A percentile compares a stretch with the other conserved stretches of the same genome.
Evolutionary conservation across 805 yeast genomes (phyloP).

Genomic region (Saccharomycopsis sp.): DNA sequence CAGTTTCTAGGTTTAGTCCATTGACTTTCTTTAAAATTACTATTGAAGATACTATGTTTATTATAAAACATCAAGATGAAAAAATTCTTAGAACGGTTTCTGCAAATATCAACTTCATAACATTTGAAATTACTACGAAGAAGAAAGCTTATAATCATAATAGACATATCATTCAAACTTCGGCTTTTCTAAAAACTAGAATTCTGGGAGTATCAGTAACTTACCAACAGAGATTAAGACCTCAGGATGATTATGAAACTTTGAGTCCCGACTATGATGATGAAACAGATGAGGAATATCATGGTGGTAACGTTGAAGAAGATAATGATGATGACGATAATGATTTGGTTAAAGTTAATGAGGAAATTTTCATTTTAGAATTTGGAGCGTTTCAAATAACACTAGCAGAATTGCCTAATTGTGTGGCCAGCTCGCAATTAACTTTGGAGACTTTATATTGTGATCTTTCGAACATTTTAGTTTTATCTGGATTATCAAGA

Average conservation of each 20-base stretch:
- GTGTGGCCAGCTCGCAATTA: constrained; percentile 17
- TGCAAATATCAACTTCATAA: constrained; percentile 10
- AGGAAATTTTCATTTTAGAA: constrained; percentile 12
- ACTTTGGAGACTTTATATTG: constrained; percentile 21
- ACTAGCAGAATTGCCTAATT: constrained; percentile 21
- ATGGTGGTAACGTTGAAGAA: not conserved
- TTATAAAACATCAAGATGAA: constrained; percentile 24
- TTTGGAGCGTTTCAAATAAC: constrained; percentile 3
- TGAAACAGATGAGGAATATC: no score
- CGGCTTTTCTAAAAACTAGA: constrained; percentile 20
- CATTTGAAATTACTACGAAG: constrained; percentile 9
- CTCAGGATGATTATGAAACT: not conserved
- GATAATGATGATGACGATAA: not conserved
- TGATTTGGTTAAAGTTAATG: not conserved
- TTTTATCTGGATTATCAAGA: constrained; percentile 24
- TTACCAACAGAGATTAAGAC: constrained; percentile 2
- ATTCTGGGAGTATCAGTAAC: constrained; percentile 17
- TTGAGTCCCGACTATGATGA: no score
- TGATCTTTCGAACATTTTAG: constrained; percentile 23
- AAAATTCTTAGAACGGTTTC: constrained; percentile 24
- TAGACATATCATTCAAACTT: constrained; percentile 11
- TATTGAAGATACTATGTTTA: constrained; percentile 29
- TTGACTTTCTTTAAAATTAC: constrained; percentile 27
- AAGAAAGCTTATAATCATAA: constrained; percentile 19
- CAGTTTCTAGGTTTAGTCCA: constrained; percentile 25